Conservation (phyloP, 2,329 filamentous ascomycete species). For the Penicillium rolfsii region DNA sequence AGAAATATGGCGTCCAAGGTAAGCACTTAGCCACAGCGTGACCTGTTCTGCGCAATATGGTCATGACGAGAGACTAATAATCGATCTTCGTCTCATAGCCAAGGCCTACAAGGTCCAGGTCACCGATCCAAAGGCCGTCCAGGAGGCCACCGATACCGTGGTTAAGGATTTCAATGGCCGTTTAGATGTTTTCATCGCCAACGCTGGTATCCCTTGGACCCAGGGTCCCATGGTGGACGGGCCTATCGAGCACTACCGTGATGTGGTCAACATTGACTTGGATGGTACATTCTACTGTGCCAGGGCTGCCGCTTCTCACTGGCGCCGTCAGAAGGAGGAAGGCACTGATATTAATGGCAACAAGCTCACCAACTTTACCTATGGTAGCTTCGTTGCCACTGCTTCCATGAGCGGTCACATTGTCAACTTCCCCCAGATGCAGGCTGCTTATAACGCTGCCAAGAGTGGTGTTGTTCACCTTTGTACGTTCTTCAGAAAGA, state of each 20-base stretch:
- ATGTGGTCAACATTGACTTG: slow-evolving; percentile 71
- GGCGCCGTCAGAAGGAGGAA: slow-evolving; percentile 70
- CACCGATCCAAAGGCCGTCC: slow-evolving; percentile 46
- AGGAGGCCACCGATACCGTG: slow-evolving; percentile 46
- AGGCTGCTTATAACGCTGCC: slow-evolving; percentile 73
- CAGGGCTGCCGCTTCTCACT: slow-evolving; percentile 69
- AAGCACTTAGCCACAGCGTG: slow-evolving; percentile 8
- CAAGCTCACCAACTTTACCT: slow-evolving; percentile 61
- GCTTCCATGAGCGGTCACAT: slow-evolving; percentile 79
- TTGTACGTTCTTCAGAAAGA: slow-evolving; percentile 47
- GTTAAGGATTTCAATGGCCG: slow-evolving; percentile 70
- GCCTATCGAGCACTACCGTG: slow-evolving; percentile 64
- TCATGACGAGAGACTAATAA: slow-evolving; percentile 1
- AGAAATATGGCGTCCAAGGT: slow-evolving; percentile 67
- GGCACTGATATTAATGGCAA: slow-evolving; percentile 65
- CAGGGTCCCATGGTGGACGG: slow-evolving; percentile 70
- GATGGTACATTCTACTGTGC: slow-evolving; percentile 80
- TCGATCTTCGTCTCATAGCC: slow-evolving; percentile 34
- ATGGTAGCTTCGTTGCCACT: slow-evolving; percentile 76
- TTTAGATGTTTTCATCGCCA: slow-evolving; percentile 78
- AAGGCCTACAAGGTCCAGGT: slow-evolving; percentile 56
- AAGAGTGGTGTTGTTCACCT: slow-evolving; percentile 65
- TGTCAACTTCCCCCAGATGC: slow-evolving; percentile 75
- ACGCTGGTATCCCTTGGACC: slow-evolving; percentile 75
- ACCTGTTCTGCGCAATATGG: not conserved